Base-by-base conservation (phyloP, 306 rosid genomes). In the Quercus aquifolioides region DNA sequence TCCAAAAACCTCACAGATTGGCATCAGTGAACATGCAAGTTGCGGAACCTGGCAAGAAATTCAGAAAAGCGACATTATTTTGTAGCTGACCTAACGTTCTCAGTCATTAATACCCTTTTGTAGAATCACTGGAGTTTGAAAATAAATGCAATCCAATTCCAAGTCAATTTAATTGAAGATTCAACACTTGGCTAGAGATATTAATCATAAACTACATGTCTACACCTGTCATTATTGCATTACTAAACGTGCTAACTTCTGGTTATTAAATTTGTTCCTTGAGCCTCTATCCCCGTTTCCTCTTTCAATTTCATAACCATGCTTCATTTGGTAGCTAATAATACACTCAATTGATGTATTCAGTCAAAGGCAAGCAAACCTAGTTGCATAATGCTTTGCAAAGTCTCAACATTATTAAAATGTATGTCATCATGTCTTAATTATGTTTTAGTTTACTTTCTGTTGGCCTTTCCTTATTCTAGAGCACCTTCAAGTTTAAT, bases 1-100 rank as follows among this genome's bases (percentile, higher is more conserved):
- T 49, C 99, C 99, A 55, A 93, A 95, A 79, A 95, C 96, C 88
- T 95, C 99, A 79, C 99, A 95, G 80, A 95, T 93, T 57, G 99
- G 98, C 99, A 95, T 95, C 88, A 95, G 80, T 19, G 97, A 91
- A 85, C 98, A 93, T 20, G 97, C 98, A 68, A 95, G 99, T 81
- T 93, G 99, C 38, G 99, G 99, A 76, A 90, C 97, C 99, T 96
- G 84, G 64, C 59, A 81, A 81, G 71, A 82, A 64, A 82, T 83
- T 64, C 31, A 77, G 58, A 57, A 84, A 71, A 56, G 79, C 54
- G 67, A 81, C 49, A 5, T 67, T 67, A 67, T 33, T 31, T 33
- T 33, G 41, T 67, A 14, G 71, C 46, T 65, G 49, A 67, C 49
- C 33, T 15, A 23, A 33, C 8, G 8, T 19, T 67, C 71, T 9